Base-by-base conservation (phyloP, 768 basidiomycete species). In the Pisolithus sp. region DNA sequence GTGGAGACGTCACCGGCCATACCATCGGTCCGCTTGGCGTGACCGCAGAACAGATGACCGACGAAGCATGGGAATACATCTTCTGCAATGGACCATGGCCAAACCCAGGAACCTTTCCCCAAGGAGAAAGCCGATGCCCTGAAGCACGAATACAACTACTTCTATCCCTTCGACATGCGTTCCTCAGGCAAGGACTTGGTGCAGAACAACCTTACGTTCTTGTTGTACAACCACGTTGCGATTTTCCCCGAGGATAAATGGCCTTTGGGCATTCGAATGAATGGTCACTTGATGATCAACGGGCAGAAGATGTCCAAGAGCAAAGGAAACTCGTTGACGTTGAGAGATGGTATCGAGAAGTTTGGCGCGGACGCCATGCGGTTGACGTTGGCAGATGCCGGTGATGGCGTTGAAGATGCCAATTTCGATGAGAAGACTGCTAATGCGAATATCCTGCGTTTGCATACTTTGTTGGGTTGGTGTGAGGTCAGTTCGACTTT, bases 231-330 rank as follows among this genome's bases (percentile, higher is more conserved):
- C 64, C 96, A 99, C 68, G 85, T 87, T n/a, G 94, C 96, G 5
- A 69, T 98, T 40, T 97, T 98, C 80, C 71, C 78, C 23, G 78
- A 84, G 59, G 81, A 89, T 63, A 89, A 89, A 68, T 93, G 89
- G 89, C 95, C 96, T 0, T 62, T 81, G 61, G 84, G 89, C 64
- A 91, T 99, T 76, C 87, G 96, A 23, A 85, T 89, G 43, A 99
- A 99, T 63, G 96, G 96, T 0, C 95, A 98, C 65, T 69, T 99
- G 75, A 85, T 93, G 85, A 68, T 99, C 68, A 98, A 99, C 68
- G 94, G 95, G 18, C 87, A 93, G 76, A 99, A 98, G 76, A 99
- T 99, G 96, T 86, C 84, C 38, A 99, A 98, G 79, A 89, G 87
- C 67, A 93, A 87, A 42, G 96, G 96, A 10, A 99, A 99, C 70